Conservation (phyloP, 805 yeast genomes). For the Cyberlindnera misumaiensis region DNA sequence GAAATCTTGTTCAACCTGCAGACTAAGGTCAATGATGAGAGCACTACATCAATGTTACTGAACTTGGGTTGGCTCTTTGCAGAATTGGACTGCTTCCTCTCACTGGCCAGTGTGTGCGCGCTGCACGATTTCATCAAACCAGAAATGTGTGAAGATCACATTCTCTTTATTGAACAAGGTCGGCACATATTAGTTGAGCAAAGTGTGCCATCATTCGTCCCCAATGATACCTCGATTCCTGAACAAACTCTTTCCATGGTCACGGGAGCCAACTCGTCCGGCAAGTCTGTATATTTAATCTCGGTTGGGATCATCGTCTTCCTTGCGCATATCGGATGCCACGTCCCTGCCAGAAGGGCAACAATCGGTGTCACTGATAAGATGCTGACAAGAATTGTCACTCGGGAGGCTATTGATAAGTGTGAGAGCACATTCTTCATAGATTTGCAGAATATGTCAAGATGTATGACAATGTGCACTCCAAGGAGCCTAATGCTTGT, state of each 20-base stretch:
- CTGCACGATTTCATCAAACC: slow-evolving; percentile 28
- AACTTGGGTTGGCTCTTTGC: slow-evolving; percentile 23
- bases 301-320: slow-evolving; percentile 43
- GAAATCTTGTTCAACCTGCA: slow-evolving; percentile 32
- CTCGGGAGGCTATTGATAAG: slow-evolving; percentile 33
- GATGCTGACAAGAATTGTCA: slow-evolving; percentile 38
- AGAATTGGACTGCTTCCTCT: slow-evolving; percentile 31
- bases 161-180: slow-evolving; percentile 31
- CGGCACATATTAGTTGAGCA: slow-evolving; percentile 43
- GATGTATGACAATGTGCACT: slow-evolving; percentile 34
- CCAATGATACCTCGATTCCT: slow-evolving; percentile 32
- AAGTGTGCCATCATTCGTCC: slow-evolving; percentile 30
- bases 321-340: slow-evolving; percentile 48
- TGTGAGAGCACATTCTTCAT: slow-evolving; percentile 43
- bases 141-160: slow-evolving; percentile 20
- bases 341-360: slow-evolving; percentile 44
- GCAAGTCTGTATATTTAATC: slow-evolving; percentile 44
- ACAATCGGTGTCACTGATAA: slow-evolving; percentile 41
- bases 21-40: slow-evolving; percentile 12
- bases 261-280: slow-evolving; percentile 46
- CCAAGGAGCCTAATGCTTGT: slow-evolving; percentile 37
- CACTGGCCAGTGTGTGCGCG: slow-evolving; percentile 28
- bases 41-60: slow-evolving; percentile 7
- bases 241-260: slow-evolving; percentile 28
- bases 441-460: slow-evolving; percentile 40